Conservation (phyloP, 768 basidiomycete genomes). For the Termitomyces sp. region DNA sequence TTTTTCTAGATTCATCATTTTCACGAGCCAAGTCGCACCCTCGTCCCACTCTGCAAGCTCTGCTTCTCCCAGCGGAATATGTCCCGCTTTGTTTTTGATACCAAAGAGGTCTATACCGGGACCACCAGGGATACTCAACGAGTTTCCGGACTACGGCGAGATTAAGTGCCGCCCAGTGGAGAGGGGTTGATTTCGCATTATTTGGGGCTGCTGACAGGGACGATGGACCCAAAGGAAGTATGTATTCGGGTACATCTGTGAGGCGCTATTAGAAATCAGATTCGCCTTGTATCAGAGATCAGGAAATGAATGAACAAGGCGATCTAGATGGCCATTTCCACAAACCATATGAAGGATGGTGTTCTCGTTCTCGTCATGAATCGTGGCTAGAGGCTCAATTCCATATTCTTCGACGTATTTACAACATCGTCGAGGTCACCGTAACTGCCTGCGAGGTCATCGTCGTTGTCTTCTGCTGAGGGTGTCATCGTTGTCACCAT, state of each 20-base stretch:
- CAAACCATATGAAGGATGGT: slow-evolving; percentile 81
- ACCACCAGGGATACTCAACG: slow-evolving; percentile 48
- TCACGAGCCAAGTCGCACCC: slow-evolving; percentile 77
- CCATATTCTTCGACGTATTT: slow-evolving; percentile 60
- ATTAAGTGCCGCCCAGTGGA: slow-evolving; percentile 92
- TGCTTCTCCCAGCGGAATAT: slow-evolving; percentile 55
- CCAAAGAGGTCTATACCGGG: slow-evolving; percentile 70
- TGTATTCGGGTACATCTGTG: slow-evolving; percentile 70
- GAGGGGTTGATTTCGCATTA: slow-evolving; percentile 68
- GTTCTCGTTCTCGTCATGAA: slow-evolving; percentile 77
- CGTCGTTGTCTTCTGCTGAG: slow-evolving; percentile 55
- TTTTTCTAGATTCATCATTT: slow-evolving; percentile 66
- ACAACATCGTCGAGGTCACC: slow-evolving; percentile 70
- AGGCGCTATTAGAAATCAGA: slow-evolving; percentile 43
- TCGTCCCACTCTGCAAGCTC: slow-evolving; percentile 60
- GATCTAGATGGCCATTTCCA: slow-evolving; percentile 87
- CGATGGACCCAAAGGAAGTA: slow-evolving; percentile 27
- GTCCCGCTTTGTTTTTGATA: slow-evolving; percentile 66
- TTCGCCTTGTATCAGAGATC: slow-evolving; percentile 9
- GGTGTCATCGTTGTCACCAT: slow-evolving; percentile 21
- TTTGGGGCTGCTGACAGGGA: slow-evolving; percentile 61
- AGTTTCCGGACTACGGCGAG: slow-evolving; percentile 56
- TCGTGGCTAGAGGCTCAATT: slow-evolving; percentile 34
- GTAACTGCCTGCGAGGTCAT: slow-evolving; percentile 81
- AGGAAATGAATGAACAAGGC: slow-evolving; percentile 3